Conservation (phyloP, 805 yeast species). For the Maudiozyma saulgeensis region DNA sequence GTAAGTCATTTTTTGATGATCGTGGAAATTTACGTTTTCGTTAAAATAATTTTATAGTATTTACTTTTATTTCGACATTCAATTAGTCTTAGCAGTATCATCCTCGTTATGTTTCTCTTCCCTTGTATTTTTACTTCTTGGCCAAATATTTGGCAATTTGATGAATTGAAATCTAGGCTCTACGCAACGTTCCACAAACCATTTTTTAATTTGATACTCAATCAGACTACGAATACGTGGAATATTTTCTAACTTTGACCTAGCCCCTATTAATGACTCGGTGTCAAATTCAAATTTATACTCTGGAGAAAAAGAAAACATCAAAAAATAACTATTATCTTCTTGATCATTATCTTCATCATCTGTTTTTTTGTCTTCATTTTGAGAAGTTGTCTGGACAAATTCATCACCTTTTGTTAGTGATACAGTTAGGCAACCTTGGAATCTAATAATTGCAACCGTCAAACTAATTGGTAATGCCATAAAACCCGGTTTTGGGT, state of each 20-base stretch:
- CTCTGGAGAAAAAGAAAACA: constrained; percentile 87
- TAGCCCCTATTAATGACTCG: constrained; percentile 83
- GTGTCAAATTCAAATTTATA: constrained; percentile 81
- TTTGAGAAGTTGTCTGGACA: constrained; percentile 13
- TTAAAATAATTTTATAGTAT: constrained; percentile 2
- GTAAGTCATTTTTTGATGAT: constrained; percentile 7
- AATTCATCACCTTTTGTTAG: constrained; percentile 34
- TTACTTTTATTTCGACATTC: background rate
- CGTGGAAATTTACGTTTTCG: constrained; percentile 9
- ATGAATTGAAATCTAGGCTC: constrained; percentile 89
- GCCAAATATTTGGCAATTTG: constrained; percentile 82
- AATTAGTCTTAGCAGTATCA: background rate
- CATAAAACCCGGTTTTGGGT: constrained; percentile 78
- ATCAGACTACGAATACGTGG: constrained; percentile 83
- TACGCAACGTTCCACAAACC: constrained; percentile 90
- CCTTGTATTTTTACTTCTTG: constrained; percentile 49
- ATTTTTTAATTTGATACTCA: constrained; percentile 69
- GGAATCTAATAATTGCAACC: constrained; percentile 83
- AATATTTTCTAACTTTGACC: constrained; percentile 84
- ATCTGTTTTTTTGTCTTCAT: background rate
- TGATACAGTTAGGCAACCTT: constrained; percentile 80
- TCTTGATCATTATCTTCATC: constrained; percentile 8
- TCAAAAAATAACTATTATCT: constrained; percentile 54
- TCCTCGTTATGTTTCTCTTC: constrained; percentile 22
- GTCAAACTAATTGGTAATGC: constrained; percentile 75